Base-by-base conservation (phyloP, 208 protist genomes). In the Crithidia thermophila region DNA sequence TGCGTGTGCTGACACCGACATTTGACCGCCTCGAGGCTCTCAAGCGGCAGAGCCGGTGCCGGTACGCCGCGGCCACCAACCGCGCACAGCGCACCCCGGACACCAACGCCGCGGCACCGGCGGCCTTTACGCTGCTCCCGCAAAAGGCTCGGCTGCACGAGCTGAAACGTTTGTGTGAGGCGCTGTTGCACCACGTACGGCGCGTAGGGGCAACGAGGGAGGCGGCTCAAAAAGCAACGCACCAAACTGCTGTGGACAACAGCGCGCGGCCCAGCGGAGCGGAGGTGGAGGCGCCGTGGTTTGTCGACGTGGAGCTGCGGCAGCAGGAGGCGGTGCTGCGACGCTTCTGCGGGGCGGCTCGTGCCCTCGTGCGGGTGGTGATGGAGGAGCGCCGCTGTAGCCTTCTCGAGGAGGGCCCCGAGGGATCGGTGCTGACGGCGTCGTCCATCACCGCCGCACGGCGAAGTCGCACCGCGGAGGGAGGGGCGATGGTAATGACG, bases 131-230 rank as follows among this genome's bases (percentile, higher is more conserved):
- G 20, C 61, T 95, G 56, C 67, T 95, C 31, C 79, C 83, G 21
- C 87, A 95, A 27, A 95, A 93, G 59, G 75, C 87, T 10, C 85
- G 90, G 4, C 57, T 95, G 45, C 90, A 95, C 81, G 42, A 75
- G 18, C 56, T 95, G n/a, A 90, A 91, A 61, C 30, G 57, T 14
- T 53, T 87, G 55, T 90, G 81, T 53, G 83, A 88, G 34, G 18
- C 74, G n/a, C 67, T 94, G 6, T 72, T 91, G 18, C 72, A 81
- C 30, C 56, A 86, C 50, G 67, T 40, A 14, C 60, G 75, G 43
- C 27, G 49, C n/a, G 34, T 58, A 34, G 51, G 56, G 49, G 46
- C 51, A 47, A 40, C 30, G 3, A 16, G 21, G 11, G 57, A 49
- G 20, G 57, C 42, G 10, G 57, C 27, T 3, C 52, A 11, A 16